Evolutionary conservation across 2,329 filamentous ascomycete genomes (phyloP), one percentile per base, ranked within the genome.

Genomic region (Fusarium papillatum): DNA sequence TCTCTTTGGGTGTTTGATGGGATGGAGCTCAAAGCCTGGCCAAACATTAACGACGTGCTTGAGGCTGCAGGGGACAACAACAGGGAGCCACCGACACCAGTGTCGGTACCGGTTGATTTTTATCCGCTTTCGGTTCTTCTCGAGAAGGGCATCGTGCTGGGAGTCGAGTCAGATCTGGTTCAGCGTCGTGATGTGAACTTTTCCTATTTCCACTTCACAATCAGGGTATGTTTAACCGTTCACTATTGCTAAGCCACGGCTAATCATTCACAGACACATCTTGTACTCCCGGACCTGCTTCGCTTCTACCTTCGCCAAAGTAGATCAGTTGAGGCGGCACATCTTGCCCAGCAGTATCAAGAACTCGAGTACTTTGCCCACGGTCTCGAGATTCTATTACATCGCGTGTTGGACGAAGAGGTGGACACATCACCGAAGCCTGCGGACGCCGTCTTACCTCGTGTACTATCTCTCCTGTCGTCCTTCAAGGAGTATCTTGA

Each of bases 1-100:
- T 98, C 97, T 2, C 86, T 99, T 3, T 99, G 97, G 97, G 92
- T 95, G 57, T 98, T 98, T 84, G 95, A 98, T 79, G 97, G 97
- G 7, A 91, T 91, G 68, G 93, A 96, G 75, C 90, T 98, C 76
- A 94, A 95, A 76, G 91, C 95, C 5, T 99, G 97, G 97, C 92
- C 95, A 29, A 95, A 98, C 81, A 92, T 98, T 48, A 92, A 95
- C 76, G 95, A 97, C 71, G 92, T 98, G 36, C 86, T 98, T 48
- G 90, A 92, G 41, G 93, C 93, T 24, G 91, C 92, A 10, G 86
- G 88, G 43, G 93, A 95, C 73, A 84, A 90, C 29, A 88, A 89
- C 16, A 90, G 92, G 73, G 95, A 97, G 64, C 84, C 97, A 5
- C 93, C 95, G 3, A 88, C 90, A 11, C 91, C 95, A 3, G 93